These are phyloP conservation scores for Tolypocladium cylindrosporum DNA, from an alignment of 2,329 filamentous ascomycete genomes.

Conservation along the genomic window DNA sequence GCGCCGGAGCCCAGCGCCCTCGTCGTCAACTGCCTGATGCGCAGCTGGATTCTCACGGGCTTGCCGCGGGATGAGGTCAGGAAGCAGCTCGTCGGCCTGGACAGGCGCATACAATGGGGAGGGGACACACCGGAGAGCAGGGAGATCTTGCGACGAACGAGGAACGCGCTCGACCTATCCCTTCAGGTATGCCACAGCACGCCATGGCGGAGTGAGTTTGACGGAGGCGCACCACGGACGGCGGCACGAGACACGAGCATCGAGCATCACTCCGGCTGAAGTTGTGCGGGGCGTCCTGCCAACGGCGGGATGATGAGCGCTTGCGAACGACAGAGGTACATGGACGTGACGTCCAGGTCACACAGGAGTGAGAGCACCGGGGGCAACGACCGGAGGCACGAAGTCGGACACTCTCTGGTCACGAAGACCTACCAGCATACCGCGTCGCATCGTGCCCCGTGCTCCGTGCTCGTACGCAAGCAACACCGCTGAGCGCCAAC, in stretches of 20 bases:
- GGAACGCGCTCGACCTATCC: slow-evolving; percentile 1
- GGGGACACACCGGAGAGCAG: slow-evolving; percentile 13
- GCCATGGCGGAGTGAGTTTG: not conserved
- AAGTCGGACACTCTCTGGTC: not conserved
- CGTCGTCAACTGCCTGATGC: slow-evolving; percentile 20
- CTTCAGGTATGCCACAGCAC: slow-evolving; percentile 3
- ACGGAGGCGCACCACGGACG: not conserved
- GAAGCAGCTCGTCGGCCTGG: slow-evolving; percentile 13
- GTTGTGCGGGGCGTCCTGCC: not conserved
- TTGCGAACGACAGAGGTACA: not conserved
- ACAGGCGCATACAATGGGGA: slow-evolving; percentile 19
- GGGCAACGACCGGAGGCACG: not conserved
- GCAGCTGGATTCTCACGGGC: slow-evolving; percentile 14
- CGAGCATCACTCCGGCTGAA: not conserved
- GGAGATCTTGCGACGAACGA: slow-evolving; percentile 12
- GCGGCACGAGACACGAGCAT: not conserved
- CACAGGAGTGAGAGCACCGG: not conserved
- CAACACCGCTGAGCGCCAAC: not conserved
- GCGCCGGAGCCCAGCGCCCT: slow-evolving; percentile 16
- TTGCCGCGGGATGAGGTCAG: slow-evolving; percentile 19
- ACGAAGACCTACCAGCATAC: not conserved
- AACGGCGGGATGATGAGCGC: not conserved
- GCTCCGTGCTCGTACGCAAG: not conserved
- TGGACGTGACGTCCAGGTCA: not conserved
- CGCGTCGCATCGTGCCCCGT: not conserved